phyloP scores from a whole-genome alignment of 768 basidiomycete species.

The Pisolithus albus region DNA sequence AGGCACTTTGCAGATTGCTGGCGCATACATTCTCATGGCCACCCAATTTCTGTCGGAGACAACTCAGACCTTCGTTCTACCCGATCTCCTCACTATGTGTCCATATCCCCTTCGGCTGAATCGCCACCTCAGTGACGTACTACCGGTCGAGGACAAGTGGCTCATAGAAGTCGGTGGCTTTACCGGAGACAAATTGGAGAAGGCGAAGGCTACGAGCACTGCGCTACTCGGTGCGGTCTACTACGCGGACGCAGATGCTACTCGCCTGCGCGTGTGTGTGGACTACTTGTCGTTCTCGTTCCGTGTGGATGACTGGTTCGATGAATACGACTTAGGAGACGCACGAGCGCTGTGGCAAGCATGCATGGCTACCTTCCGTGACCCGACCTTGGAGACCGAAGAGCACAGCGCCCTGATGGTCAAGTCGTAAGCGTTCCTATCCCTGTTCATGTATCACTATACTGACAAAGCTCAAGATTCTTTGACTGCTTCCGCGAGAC shows the following conservation, averaged over 20 bases:
- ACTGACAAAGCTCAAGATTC: constrained; percentile 22
- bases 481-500: constrained; percentile 32
- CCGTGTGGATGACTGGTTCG: constrained; percentile 37
- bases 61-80: no score
- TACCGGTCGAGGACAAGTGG: constrained; percentile 34
- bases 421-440: constrained; percentile 25
- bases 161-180: constrained; percentile 21
- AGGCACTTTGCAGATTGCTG: no score
- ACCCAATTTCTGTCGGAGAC: no score
- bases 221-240: constrained; percentile 62
- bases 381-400: constrained; percentile 22
- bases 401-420: constrained; percentile 26
- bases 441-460: neutral
- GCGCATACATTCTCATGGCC: no score
- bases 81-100: no score
- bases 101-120: constrained; percentile 15
- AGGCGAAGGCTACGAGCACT: constrained; percentile 53
- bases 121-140: constrained; percentile 27
- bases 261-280: constrained; percentile 55
- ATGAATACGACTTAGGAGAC: constrained; percentile 29
- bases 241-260: constrained; percentile 49
- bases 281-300: constrained; percentile 56
- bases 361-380: constrained; percentile 25
- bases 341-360: constrained; percentile 25
- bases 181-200: constrained; percentile 27